Percentiles rank a stretch among this genome's conserved stretches.
These are phyloP conservation scores for Apiosordaria backusii DNA, from an alignment of 495 filamentous ascomycete genomes.

Conservation along the genomic window DNA sequence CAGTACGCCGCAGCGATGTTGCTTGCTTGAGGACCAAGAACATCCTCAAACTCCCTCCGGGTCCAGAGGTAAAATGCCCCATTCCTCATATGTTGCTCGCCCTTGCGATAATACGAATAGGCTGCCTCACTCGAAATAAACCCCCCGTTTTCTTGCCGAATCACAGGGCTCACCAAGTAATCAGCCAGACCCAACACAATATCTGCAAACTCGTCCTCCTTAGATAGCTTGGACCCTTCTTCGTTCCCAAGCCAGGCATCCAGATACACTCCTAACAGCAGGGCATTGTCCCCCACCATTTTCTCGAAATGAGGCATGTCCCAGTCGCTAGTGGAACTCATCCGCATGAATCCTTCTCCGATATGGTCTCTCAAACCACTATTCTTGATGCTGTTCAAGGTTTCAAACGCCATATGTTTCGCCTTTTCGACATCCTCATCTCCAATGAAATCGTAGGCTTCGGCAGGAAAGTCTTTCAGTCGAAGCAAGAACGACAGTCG, in stretches of 20 bases:
- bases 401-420: slow-evolving; percentile 75
- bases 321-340: slow-evolving; percentile 90
- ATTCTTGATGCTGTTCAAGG: slow-evolving; percentile 74
- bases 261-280: slow-evolving; percentile 80
- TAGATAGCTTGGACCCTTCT: slow-evolving; percentile 37
- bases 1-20: slow-evolving; percentile 79
- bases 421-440: slow-evolving; percentile 72
- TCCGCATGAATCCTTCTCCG: slow-evolving; percentile 81
- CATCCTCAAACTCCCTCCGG: slow-evolving; percentile 74
- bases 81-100: slow-evolving; percentile 82
- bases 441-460: slow-evolving; percentile 72
- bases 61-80: slow-evolving; percentile 98
- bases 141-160: slow-evolving; percentile 65
- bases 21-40: slow-evolving; percentile 61
- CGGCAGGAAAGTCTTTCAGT: slow-evolving; percentile 64
- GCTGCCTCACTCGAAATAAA: slow-evolving; percentile 92
- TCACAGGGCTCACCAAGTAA: slow-evolving; percentile 69
- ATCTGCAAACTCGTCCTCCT: slow-evolving; percentile 62
- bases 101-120: slow-evolving; percentile 71
- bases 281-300: slow-evolving; percentile 94
- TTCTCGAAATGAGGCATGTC: slow-evolving; percentile 95
- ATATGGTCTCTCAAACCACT: slow-evolving; percentile 92
- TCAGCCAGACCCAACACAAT: slow-evolving; percentile 78
- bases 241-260: slow-evolving; percentile 75
- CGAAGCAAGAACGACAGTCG: slow-evolving; percentile 82